Evolutionary conservation across 2,329 filamentous ascomycete species (phyloP), one percentile per base, ranked within the genome.

Genomic region (Hypoxylon sp.): DNA sequence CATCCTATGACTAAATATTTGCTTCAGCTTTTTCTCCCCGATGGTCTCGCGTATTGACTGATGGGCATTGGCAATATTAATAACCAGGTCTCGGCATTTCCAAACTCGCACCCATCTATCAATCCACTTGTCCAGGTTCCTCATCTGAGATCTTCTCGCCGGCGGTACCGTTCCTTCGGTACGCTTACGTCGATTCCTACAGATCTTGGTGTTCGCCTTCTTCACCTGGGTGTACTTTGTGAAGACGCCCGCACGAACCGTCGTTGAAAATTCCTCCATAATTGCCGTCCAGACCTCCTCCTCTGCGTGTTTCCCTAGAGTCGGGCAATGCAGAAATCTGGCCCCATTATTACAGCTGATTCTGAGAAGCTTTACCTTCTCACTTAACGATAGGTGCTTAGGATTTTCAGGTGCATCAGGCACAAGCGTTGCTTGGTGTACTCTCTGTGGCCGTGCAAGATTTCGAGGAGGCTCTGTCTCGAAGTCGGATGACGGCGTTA

Each of bases 281-380:
- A 71, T 42, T 8, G 48, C 42, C 5, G 20, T 66, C 62, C 66
- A 71, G 22, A 61, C 20, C 25, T 66, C 62, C n/a, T 69, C 56
- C 27, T 71, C 69, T 6, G 59, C 33, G 25, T 55, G 27, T 10
- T 66, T 64, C 31, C 55, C 66, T 6, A 53, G 50, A 10, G 65
- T 51, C 14, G 56, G 40, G 35, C 58, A 68, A 20, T 51, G 50
- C 7, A 71, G 31, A 13, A 69, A 54, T 37, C 20, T 58, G 17
- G 33, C 7, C 1, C 54, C 51, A 33, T 71, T 56, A 22, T 31
- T 42, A n/a, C 50, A 66, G 20, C 59, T 44, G 31, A 71, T 71
- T 42, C 64, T 66, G 20, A 71, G 69, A 17, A 71, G 59, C 40
- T 62, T 64, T n/a, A 48, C 35, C 53, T 66, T 71, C 62, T 71